phyloP scores from a whole-genome alignment of 1,139 yeast genomes.

The Debaryomyces nepalensis region DNA sequence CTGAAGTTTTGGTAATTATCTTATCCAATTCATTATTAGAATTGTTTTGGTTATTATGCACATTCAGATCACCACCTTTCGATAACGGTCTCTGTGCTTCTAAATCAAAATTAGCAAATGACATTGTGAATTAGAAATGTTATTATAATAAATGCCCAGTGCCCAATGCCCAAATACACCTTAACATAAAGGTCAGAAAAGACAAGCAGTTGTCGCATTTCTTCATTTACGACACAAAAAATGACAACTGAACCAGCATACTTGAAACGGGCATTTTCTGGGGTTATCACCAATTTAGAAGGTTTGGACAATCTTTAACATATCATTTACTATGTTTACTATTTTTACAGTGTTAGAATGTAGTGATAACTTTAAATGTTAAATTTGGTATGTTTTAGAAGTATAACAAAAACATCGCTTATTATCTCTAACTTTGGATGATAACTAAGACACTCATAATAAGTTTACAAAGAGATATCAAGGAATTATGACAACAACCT shows the following conservation, averaged over 20 bases:
- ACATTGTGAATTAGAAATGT: constrained; percentile 40
- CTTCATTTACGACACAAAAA: constrained; percentile 4
- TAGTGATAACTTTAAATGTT: too few species aligned
- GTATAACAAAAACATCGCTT: too few species aligned
- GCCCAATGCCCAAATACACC: background rate
- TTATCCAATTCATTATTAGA: constrained; percentile 33
- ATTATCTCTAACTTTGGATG: too few species aligned
- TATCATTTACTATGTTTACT: too few species aligned
- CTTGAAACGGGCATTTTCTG: background rate
- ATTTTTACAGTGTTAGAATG: too few species aligned
- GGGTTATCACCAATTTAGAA: too few species aligned
- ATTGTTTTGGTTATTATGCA: constrained; percentile 3
- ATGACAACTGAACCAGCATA: constrained; percentile 4
- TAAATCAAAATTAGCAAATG: constrained; percentile 61
- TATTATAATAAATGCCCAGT: background rate
- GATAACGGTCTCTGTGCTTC: constrained; percentile 53
- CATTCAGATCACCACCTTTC: constrained; percentile 6
- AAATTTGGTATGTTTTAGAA: too few species aligned
- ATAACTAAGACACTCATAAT: too few species aligned
- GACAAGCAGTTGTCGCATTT: background rate
- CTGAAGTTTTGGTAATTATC: constrained; percentile 41
- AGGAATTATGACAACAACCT: too few species aligned
- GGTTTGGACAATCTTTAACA: too few species aligned
- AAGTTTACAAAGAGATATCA: too few species aligned
- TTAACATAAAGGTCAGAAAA: background rate